Evolutionary conservation across 768 basidiomycete genomes (phyloP).

Genomic region (Gymnopilus dilepis): DNA sequence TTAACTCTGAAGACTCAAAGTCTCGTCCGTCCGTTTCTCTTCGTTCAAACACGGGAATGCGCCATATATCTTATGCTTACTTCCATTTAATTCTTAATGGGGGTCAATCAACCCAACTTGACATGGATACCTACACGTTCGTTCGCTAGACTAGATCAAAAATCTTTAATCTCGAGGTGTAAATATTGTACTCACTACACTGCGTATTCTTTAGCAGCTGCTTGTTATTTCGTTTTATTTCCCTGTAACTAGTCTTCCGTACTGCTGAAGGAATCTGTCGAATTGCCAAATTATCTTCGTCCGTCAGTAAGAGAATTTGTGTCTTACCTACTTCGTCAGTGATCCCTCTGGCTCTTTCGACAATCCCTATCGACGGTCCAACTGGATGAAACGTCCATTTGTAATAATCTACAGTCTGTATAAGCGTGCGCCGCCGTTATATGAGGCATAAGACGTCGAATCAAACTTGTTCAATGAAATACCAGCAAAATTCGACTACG

Average conservation of each 20-base stretch:
- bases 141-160: background rate
- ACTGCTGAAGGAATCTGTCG: background rate
- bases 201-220: background rate
- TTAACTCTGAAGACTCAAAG: conserved; percentile 15
- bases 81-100: background rate
- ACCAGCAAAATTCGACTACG: background rate
- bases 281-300: background rate
- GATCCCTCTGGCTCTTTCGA: no score
- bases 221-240: background rate
- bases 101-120: background rate
- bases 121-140: background rate
- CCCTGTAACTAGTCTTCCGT: background rate
- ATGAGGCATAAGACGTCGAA: no score
- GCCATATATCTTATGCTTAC: conserved; percentile 8
- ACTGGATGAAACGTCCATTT: no score
- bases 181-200: conserved; percentile 11
- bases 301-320: no score
- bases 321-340: no score
- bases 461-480: background rate
- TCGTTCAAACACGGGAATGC: background rate
- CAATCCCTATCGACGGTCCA: no score
- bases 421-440: no score
- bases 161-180: conserved; percentile 1
- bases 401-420: no score
- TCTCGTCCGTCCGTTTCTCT: background rate